Evolutionary conservation across 2,329 filamentous ascomycete species (phyloP).

Genomic region (Calonectria hawksworthii): DNA sequence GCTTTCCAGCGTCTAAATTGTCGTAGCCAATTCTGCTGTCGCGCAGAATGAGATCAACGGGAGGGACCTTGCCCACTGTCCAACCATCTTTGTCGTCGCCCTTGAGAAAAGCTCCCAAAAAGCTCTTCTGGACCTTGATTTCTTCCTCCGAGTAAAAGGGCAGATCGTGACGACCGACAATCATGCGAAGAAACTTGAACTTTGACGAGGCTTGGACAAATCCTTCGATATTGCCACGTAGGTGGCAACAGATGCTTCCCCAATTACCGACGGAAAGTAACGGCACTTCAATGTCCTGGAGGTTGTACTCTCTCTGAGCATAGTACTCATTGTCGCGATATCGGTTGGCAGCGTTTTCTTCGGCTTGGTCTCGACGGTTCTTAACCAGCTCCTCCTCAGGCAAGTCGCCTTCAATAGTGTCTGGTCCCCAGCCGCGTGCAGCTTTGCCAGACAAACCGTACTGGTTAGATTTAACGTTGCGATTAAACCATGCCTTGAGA

Average conservation of each 20-base stretch:
- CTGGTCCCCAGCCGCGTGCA: background rate
- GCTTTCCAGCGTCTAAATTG: conserved; percentile 68
- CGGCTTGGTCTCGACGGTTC: background rate
- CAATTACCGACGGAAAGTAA: background rate
- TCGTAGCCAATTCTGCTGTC: conserved; percentile 78
- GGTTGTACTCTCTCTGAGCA: background rate
- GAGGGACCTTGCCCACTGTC: conserved; percentile 65
- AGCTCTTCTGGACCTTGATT: background rate
- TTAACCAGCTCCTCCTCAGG: background rate
- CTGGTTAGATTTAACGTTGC: background rate
- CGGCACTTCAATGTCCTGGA: background rate
- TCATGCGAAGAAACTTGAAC: background rate
- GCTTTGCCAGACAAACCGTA: background rate
- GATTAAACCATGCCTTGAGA: background rate
- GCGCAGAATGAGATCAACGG: conserved; percentile 72
- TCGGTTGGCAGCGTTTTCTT: background rate
- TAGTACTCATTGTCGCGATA: background rate
- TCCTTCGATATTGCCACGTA: background rate
- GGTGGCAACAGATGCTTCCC: background rate
- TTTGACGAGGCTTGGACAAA: background rate
- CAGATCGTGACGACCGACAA: background rate
- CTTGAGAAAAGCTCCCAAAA: background rate
- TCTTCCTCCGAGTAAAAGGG: background rate
- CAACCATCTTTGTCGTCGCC: background rate
- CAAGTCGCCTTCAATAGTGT: background rate